phyloP scores from a whole-genome alignment of 192 early-diverging fungal species.

The Rhizophagus prolifer region DNA sequence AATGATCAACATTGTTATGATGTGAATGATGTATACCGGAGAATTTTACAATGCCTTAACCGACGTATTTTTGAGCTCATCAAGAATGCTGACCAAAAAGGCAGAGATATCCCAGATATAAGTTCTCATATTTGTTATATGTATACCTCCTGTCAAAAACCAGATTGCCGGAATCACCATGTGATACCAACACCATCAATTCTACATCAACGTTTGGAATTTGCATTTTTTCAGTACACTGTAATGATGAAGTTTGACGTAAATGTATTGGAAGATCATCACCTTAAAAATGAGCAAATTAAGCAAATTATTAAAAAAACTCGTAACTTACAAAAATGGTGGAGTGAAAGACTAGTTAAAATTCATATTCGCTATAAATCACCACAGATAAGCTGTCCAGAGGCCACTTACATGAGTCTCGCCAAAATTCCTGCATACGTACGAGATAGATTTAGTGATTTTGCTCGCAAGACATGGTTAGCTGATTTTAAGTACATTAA shows the following conservation, averaged over 20 bases:
- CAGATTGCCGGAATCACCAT: not conserved
- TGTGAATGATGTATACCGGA: not conserved
- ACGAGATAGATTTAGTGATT: not conserved
- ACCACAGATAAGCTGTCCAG: constrained; percentile 5
- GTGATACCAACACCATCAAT: not conserved
- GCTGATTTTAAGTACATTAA: constrained; percentile 16
- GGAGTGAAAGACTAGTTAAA: constrained; percentile 10
- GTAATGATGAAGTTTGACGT: not conserved
- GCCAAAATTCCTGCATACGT: not conserved
- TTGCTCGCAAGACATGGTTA: not conserved
- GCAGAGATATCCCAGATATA: constrained; percentile 7
- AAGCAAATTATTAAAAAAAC: not conserved
- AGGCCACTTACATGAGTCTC: not conserved
- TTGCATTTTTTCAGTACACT: constrained; percentile 7
- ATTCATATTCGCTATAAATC: constrained; percentile 11
- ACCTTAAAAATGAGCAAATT: not conserved
- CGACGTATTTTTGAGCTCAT: constrained; percentile 12
- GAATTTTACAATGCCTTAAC: not conserved
- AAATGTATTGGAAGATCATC: not conserved
- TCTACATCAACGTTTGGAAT: not conserved
- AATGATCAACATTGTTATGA: constrained; percentile 3
- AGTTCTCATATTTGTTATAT: not conserved
- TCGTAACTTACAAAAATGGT: not conserved
- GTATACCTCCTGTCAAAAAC: not conserved
- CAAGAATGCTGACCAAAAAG: not conserved